Percentiles rank a stretch among this genome's conserved stretches.
These are phyloP conservation scores for Wickerhamomyces sp. DNA, from an alignment of 1,139 yeast species.

Conservation along the genomic window DNA sequence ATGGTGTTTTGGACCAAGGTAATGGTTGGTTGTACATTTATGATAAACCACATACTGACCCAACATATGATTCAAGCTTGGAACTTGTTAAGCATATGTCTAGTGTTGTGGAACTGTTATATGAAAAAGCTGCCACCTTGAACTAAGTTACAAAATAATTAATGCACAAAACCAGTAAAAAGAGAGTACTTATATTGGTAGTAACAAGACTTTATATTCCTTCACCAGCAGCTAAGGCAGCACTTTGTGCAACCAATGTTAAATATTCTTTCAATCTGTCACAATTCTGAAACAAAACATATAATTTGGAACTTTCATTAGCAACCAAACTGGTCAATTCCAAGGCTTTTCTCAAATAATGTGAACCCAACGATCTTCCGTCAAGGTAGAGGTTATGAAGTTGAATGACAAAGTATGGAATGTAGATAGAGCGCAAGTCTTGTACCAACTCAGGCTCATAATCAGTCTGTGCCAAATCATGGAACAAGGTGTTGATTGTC, in stretches of 20 bases:
- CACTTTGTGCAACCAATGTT: constrained; percentile 42
- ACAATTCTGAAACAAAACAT: constrained; percentile 50
- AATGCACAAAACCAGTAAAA: not conserved
- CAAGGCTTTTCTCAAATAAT: constrained; percentile 47
- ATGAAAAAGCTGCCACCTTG: constrained; percentile 85
- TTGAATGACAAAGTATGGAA: constrained; percentile 69
- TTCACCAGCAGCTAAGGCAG: constrained; percentile 22
- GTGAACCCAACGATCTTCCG: constrained; percentile 30
- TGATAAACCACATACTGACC: constrained; percentile 85
- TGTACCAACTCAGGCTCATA: constrained; percentile 21
- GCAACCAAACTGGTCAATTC: constrained; percentile 52
- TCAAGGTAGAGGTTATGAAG: constrained; percentile 51
- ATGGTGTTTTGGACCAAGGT: constrained; percentile 96
- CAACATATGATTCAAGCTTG: constrained; percentile 82
- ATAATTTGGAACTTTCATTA: constrained; percentile 42
- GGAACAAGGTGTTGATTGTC: constrained; percentile 25
- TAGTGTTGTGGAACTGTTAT: constrained; percentile 81
- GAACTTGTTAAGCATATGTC: constrained; percentile 86
- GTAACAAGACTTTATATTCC: constrained; percentile 7
- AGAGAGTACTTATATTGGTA: not conserved
- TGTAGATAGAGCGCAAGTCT: constrained; percentile 56
- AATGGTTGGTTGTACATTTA: constrained; percentile 95
- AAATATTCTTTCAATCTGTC: constrained; percentile 64
- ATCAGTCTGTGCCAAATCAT: constrained; percentile 20
- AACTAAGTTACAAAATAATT: constrained; percentile 31